Percentiles rank a stretch among this genome's conserved stretches.
These are phyloP conservation scores for Termitomyces sp. DNA, from an alignment of 768 basidiomycete genomes.

Conservation along the genomic window DNA sequence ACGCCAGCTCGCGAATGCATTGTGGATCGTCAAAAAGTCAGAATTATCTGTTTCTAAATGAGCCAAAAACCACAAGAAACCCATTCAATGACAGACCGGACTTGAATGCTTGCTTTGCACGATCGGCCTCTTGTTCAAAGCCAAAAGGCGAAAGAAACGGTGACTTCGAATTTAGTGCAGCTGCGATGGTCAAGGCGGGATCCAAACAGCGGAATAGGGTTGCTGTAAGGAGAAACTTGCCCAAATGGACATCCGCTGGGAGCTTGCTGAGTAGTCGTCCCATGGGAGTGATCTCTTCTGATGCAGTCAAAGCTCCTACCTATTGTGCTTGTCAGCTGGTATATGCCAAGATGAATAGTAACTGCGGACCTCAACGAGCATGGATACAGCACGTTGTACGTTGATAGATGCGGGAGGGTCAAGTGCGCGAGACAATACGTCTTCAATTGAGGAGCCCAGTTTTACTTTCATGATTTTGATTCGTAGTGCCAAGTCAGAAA, in stretches of 20 bases:
- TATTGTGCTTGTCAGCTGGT: constrained; percentile 19
- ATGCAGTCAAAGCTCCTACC: constrained; percentile 81
- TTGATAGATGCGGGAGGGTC: constrained; percentile 88
- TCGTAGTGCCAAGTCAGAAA: constrained; percentile 86
- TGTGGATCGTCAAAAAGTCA: constrained; percentile 92
- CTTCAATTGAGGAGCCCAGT: constrained; percentile 82
- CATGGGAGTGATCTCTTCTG: constrained; percentile 94
- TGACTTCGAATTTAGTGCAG: constrained; percentile 87
- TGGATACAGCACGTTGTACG: constrained; percentile 84
- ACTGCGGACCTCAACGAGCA: constrained; percentile 76
- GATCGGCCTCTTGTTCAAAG: constrained; percentile 80
- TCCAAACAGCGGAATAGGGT: constrained; percentile 88
- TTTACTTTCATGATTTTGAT: constrained; percentile 94
- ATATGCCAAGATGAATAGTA: background rate
- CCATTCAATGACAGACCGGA: constrained; percentile 43
- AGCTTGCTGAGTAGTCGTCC: constrained; percentile 86
- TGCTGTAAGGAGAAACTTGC: constrained; percentile 86
- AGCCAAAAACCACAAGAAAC: background rate
- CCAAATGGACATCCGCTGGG: constrained; percentile 94
- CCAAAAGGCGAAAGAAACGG: constrained; percentile 92
- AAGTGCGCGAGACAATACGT: constrained; percentile 80
- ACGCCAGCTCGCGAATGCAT: constrained; percentile 87
- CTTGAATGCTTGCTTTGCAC: constrained; percentile 77
- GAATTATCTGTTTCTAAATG: constrained; percentile 64
- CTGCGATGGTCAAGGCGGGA: constrained; percentile 95